A percentile compares a stretch with the other conserved stretches of the same genome.
phyloP scores from a whole-genome alignment of 306 rosid genomes.

The Vicia villosa region DNA sequence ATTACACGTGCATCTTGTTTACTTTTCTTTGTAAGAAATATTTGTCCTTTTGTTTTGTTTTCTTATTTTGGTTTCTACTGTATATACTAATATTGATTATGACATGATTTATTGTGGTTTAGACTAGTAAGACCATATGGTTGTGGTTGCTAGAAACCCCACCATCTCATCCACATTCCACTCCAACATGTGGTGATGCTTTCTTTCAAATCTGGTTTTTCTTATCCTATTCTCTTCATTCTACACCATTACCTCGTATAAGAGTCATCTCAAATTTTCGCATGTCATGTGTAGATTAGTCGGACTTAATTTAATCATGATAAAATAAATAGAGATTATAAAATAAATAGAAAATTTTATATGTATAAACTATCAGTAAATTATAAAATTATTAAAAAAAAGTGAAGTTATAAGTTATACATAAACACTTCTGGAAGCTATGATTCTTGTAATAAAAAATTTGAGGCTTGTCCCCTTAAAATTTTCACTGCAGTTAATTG shows the following conservation, averaged over 20 bases:
- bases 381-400: too few relatives aligned
- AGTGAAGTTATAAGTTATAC: too few relatives aligned
- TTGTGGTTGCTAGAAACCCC: slow-evolving; percentile 37
- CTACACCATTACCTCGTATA: background rate
- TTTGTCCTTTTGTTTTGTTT: background rate
- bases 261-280: too few relatives aligned
- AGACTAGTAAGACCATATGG: slow-evolving; percentile 9
- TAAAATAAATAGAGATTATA: too few relatives aligned
- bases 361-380: too few relatives aligned
- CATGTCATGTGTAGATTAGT: too few relatives aligned
- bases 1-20: slow-evolving; percentile 13
- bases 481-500: background rate
- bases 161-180: slow-evolving; percentile 27
- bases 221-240: slow-evolving; percentile 43
- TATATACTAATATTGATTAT: background rate
- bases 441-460: background rate
- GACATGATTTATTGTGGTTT: background rate
- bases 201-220: slow-evolving; percentile 41
- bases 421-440: background rate
- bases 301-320: too few relatives aligned
- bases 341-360: too few relatives aligned
- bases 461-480: background rate
- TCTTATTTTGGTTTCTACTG: background rate
- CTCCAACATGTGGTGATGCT: slow-evolving; percentile 24
- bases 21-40: background rate